Conservation (phyloP, 2,329 filamentous ascomycete species). For the Epicoccum nigrum region DNA sequence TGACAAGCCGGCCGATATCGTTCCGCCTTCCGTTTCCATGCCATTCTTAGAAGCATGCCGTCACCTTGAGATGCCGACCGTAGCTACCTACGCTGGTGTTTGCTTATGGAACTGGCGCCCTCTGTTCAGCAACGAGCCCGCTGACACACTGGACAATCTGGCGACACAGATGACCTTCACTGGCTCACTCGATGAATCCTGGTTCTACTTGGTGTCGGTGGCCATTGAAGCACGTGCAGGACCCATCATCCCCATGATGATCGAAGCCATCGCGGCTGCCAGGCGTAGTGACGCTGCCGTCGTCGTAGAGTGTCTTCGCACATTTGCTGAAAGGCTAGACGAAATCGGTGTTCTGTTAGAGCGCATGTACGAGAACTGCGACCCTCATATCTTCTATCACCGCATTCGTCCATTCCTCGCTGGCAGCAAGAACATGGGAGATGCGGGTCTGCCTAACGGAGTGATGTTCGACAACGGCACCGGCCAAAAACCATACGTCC, state of each 20-base stretch:
- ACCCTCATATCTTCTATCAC: constrained; percentile 93
- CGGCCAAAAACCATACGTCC: constrained; percentile 71
- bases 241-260: constrained; percentile 85
- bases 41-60: constrained; percentile 79
- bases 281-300: constrained; percentile 70
- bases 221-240: constrained; percentile 93
- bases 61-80: constrained; percentile 83
- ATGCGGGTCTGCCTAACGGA: constrained; percentile 86
- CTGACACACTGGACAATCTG: constrained; percentile 86
- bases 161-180: constrained; percentile 90
- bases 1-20: constrained; percentile 71
- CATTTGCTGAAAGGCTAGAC: constrained; percentile 85
- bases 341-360: constrained; percentile 79
- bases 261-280: constrained; percentile 82
- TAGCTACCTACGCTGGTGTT: constrained; percentile 90
- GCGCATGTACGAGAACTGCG: constrained; percentile 94
- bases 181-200: constrained; percentile 93
- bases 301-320: constrained; percentile 77
- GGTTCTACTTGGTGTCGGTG: constrained; percentile 96
- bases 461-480: constrained; percentile 85
- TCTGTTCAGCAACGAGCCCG: constrained; percentile 79
- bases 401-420: constrained; percentile 95
- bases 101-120: constrained; percentile 98
- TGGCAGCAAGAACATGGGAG: constrained; percentile 96
- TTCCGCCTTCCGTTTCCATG: constrained; percentile 82